Base-by-base conservation (phyloP, 306 rosid species). In the Vigna trinervia region DNA sequence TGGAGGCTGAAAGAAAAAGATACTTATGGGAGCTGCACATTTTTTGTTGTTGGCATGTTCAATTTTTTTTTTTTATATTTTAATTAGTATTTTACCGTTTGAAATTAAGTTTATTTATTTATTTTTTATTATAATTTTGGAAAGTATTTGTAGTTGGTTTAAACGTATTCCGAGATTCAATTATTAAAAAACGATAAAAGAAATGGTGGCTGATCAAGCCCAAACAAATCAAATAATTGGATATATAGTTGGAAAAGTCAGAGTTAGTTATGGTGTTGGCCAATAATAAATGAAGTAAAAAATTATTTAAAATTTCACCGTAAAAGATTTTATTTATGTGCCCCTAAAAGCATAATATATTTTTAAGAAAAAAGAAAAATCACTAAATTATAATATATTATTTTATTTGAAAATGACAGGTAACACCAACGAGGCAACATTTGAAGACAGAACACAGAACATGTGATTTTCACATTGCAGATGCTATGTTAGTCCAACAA, bases 251-350 rank as follows among this genome's bases (percentile, higher is more conserved):
- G 34, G 22, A 3, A 19, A 45, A 45, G 56, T 67, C 73, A 67
- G 23, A 51, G 74, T 79, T 79, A 71, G 83, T 79, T 79, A 72
- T 5, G 67, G 51, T 52, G 78, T 48, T 51, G 78, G 58, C 59
- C 66, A 76, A 60, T 47, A 11, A 30, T 30, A 60, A 70, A 50
- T 15, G 3, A 47, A 59, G 6, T 59, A 0, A 69, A 30, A 69
- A 19, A 63, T 19, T 46, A 50, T 63, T 63, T 61, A 15, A 62
- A 61, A 14, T 15, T 46, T 52, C 6, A 5, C 4, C 5, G 38
- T 34, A 34, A 34, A 32, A 32, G 5, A 5, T 4, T 32, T 32
- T 30, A 30, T 30, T 36, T 36, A 36, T 36, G 8, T 36, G 39
- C 8, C 39, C 6, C 8, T 36, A 36, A 36, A 36, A 34, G 6